These are phyloP conservation scores for Lichtheimia corymbifera DNA, from an alignment of 371 early-diverging fungal genomes.

Conservation along the genomic window DNA sequence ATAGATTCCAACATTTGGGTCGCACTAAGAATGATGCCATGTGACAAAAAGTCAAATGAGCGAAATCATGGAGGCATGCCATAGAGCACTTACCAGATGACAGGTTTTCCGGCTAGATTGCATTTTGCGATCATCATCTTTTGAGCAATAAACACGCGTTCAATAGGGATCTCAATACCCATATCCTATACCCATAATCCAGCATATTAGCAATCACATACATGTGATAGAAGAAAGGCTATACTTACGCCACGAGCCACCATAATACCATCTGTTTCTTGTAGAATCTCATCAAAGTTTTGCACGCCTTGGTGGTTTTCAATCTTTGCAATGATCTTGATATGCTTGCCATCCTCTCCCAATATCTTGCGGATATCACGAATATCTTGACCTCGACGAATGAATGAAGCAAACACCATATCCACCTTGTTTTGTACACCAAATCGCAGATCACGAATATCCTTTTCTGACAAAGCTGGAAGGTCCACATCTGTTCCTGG, in stretches of 20 bases:
- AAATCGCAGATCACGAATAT: constrained; percentile 87
- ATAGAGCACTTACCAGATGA: constrained; percentile 70
- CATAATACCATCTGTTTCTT: constrained; percentile 97
- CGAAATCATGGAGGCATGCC: not conserved
- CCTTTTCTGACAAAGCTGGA: constrained; percentile 94
- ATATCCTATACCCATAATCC: constrained; percentile 65
- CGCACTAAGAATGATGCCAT: constrained; percentile 51
- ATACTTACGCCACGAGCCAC: constrained; percentile 89
- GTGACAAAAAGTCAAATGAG: no score
- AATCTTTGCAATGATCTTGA: constrained; percentile 96
- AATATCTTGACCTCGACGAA: constrained; percentile 90
- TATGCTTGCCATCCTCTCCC: constrained; percentile 75
- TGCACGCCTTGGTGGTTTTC: constrained; percentile 95
- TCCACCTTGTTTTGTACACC: constrained; percentile 95
- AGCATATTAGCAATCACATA: not conserved
- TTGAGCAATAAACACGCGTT: constrained; percentile 92
- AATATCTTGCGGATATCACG: constrained; percentile 78
- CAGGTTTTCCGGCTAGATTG: constrained; percentile 94
- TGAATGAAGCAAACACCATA: constrained; percentile 97
- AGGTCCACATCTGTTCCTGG: constrained; percentile 87
- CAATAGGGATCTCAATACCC: constrained; percentile 95
- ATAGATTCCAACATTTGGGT: constrained; percentile 99
- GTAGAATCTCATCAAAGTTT: constrained; percentile 97
- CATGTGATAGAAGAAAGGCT: not conserved
- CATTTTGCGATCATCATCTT: constrained; percentile 97